Evolutionary conservation across 192 early-diverging fungal species (phyloP).

Genomic region (Rhizophagus clarus): DNA sequence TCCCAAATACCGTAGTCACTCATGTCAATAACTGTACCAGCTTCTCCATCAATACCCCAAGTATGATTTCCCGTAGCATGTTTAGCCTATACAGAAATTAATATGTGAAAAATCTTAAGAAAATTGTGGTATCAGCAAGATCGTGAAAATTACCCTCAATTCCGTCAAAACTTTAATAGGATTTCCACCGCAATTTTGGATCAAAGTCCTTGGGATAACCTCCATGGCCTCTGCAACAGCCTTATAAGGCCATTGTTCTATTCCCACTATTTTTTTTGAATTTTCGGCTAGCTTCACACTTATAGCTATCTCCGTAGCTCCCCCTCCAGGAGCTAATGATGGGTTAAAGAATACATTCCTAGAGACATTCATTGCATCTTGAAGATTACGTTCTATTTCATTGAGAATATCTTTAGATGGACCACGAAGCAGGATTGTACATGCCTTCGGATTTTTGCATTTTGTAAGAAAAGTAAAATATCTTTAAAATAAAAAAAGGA

Average conservation of each 20-base stretch:
- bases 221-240: constrained; percentile 94
- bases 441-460: constrained; percentile 97
- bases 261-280: constrained; percentile 86
- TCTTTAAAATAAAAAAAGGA: constrained; percentile 35
- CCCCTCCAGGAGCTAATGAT: constrained; percentile 91
- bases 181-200: constrained; percentile 99
- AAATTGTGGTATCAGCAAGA: background rate
- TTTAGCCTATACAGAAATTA: constrained; percentile 63
- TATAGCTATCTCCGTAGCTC: constrained; percentile 97
- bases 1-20: constrained; percentile 98
- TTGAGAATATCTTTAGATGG: constrained; percentile 97
- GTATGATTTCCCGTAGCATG: constrained; percentile 85
- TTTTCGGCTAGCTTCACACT: constrained; percentile 86
- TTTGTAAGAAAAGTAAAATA: constrained; percentile 96
- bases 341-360: constrained; percentile 98
- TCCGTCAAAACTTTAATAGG: constrained; percentile 96
- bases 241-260: constrained; percentile 96
- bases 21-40: constrained; percentile 95
- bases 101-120: background rate
- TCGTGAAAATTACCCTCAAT: constrained; percentile 52
- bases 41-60: constrained; percentile 95
- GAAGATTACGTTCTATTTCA: constrained; percentile 98
- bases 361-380: constrained; percentile 98
- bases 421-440: constrained; percentile 96
- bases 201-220: constrained; percentile 96